Percentiles rank a stretch among this genome's conserved stretches.
These are phyloP conservation scores for Echria macrotheca DNA, from an alignment of 495 filamentous ascomycete species.

Conservation along the genomic window DNA sequence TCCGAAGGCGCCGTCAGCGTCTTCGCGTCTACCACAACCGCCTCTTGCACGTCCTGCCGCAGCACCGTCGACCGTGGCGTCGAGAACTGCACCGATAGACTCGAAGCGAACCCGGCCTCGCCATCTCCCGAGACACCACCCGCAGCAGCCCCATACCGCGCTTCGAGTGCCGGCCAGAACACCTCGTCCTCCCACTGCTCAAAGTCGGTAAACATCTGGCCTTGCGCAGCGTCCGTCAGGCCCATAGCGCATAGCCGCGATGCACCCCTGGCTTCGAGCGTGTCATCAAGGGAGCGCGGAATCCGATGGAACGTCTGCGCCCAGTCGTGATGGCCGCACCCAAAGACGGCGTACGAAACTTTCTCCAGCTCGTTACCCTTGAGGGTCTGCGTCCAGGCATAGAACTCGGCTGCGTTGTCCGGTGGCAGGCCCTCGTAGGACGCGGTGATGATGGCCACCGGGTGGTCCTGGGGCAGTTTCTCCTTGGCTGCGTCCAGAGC, in stretches of 20 bases:
- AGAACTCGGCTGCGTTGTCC: constrained; percentile 67
- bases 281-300: constrained; percentile 56
- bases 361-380: constrained; percentile 47
- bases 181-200: constrained; percentile 62
- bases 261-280: constrained; percentile 45
- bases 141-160: constrained; percentile 35
- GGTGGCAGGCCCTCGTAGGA: constrained; percentile 73
- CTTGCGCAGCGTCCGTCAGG: constrained; percentile 54
- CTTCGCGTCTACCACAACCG: constrained; percentile 49
- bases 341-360: constrained; percentile 62
- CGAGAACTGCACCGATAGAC: constrained; percentile 53
- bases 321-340: constrained; percentile 60
- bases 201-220: constrained; percentile 65
- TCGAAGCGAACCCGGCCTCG: constrained; percentile 11
- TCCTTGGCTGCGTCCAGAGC: constrained; percentile 57
- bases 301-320: constrained; percentile 65
- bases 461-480: constrained; percentile 55
- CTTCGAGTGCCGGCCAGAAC: constrained; percentile 61
- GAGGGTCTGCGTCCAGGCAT: constrained; percentile 55
- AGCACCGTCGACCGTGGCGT: constrained; percentile 54
- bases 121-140: constrained; percentile 20
- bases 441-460: constrained; percentile 61
- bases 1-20: constrained; percentile 50
- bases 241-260: constrained; percentile 50
- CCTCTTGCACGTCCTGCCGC: constrained; percentile 61